Evolutionary conservation across 371 early-diverging fungal species (phyloP), one percentile per base, ranked within the genome.

Genomic region (Dichotomocladium elegans): DNA sequence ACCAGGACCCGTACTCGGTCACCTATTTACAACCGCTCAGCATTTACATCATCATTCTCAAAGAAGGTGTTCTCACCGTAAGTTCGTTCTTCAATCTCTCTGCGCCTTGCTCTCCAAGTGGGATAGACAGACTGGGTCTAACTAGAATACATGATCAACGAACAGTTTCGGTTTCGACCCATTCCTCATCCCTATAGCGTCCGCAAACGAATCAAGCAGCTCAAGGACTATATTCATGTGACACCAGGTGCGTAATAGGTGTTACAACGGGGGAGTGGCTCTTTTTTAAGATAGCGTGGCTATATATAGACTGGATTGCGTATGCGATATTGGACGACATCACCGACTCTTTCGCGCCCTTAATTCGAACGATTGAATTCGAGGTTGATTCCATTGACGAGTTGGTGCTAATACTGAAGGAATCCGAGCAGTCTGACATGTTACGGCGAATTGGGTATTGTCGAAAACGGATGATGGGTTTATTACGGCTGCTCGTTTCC

Each of bases 321-420:
- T 94, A 94, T 62, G 93, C 92, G 0, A 60, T 93, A 17, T 69
- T 93, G 58, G 92, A 92, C 65, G 91, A 92, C 55, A 85, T 94
- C 30, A 88, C 88, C 0, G 93, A 94, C 63, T 77, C 81, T 9
- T 92, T 92, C 70, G 87, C 89, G 34, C 92, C 93, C 3, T 60
- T 88, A 10, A 82, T 92, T 28, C 71, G 81, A n/a, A 77, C 83
- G 4, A 84, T 90, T 46, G 93, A 94, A 62, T 80, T 86, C 17
- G 94, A 95, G 68, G 93, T 93, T 2, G 94, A 95, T 56, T 78
- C 89, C 0, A 92, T 94, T 55, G 95, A 95, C 60, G 93, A 95
- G 30, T 62, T 95, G 3, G 95, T 95, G 0, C 73, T 98, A 35
- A 87, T 94, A 27, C 74, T 97, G 24, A 84, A 86, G 45, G 92